Base-by-base conservation (phyloP, 768 basidiomycete species). In the Trametopsis cervina region DNA sequence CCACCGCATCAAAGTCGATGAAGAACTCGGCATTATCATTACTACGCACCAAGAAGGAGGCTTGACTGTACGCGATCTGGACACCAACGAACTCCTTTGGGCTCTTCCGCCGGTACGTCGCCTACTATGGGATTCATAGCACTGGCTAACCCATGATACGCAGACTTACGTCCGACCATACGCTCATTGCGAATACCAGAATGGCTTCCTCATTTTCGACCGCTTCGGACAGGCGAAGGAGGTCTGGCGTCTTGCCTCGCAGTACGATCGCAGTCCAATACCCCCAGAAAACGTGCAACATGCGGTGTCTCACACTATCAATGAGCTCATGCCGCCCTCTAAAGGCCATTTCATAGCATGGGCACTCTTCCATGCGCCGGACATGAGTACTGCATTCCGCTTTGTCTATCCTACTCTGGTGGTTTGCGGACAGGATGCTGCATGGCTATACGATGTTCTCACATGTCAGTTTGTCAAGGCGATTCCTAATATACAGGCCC, bases 1-100 rank as follows among this genome's bases (percentile, higher is more conserved):
- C 0, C 85, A 89, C 63, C 78, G 85, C 5, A 79, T 89, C 66
- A 90, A 90, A 64, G 74, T 85, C 18, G 89, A 91, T 48, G 78
- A 85, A 55, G 63, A 69, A 25, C 70, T 69, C 9, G 76, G 78
- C 2, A 69, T 83, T 20, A 66, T 83, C 42, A 75, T 89, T 36
- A 74, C 75, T 2, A 87, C 85, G 0, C 69, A 69, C 37, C 60
- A 61, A 4, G 49, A 52, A 9, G 85, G 85, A 0, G 84, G 85
- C 0, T 56, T 90, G 7, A 53, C 57, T 0, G 85, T 89, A 0
- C 69, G 69, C 7, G 80, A 83, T 57, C 59, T 86, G 21, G 61
- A 72, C 4, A 67, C 61, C 1, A 73, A 74, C 36, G 48, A 61
- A 2, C 47, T 73, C 4, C 62, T 89, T n/a, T 90, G 86, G 88